Evolutionary conservation across 129 eudicot genomes (phyloP), one percentile per base, ranked within the genome.

Genomic region (Artemisia annua): DNA sequence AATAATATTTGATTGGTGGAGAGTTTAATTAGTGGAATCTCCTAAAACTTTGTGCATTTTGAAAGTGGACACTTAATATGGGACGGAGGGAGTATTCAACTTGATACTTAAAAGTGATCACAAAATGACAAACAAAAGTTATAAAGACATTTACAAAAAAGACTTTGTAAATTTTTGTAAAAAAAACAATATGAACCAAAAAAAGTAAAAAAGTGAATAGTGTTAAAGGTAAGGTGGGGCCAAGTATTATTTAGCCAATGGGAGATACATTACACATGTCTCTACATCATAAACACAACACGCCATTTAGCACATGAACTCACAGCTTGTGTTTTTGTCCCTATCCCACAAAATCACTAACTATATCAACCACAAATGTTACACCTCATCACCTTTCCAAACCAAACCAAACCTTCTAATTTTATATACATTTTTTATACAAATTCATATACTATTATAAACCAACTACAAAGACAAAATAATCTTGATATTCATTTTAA

Each of bases 221-320:
- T 20, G 0, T 60, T 39, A 39, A 39, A 13, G 5, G 7, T 17
- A 18, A 13, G 7, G 81, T 54, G 77, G 82, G 72, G 6, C 48
- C 71, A 52, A 24, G 58, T 39, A 65, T 50, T 39, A 75, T 19
- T 39, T 26, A 55, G 65, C 62, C 53, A 78, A 64, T 67, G 10
- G 44, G 6, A 71, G 20, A 73, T 46, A 65, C 78, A 64, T 78
- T 44, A 71, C 82, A 78, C 82, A 71, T 78, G 82, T 71, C 67
- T 71, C 77, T 71, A 78, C 68, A 48, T 71, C 68, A 71, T 68
- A 71, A 78, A 72, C 78, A 71, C 82, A 71, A 65, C 68, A 78
- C 77, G 82, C 78, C 82, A 71, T 72, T 65, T 3, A 18, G 78
- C 78, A 78, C 73, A 78, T 78, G 82, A 71, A 64, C 62, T n/a